phyloP scores from a whole-genome alignment of 345 rosid genomes.

The Eucalyptus cloeziana region DNA sequence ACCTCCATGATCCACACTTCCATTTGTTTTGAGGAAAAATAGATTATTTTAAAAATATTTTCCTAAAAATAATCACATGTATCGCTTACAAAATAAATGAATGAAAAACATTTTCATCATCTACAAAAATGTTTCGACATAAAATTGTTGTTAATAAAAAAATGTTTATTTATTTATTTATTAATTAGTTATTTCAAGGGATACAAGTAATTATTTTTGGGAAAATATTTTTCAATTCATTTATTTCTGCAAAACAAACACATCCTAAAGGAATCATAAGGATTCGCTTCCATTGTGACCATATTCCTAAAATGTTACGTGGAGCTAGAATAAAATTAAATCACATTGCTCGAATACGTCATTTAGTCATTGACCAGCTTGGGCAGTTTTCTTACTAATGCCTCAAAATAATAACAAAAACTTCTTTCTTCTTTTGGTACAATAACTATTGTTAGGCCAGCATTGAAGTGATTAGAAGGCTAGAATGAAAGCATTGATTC shows the following conservation, averaged over 20 bases:
- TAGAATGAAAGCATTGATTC: neutral
- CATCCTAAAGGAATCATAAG: neutral
- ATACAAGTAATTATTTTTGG: rapidly evolving
- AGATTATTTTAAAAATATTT: too few relatives aligned
- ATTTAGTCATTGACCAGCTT: neutral
- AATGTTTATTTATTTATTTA: too few relatives aligned
- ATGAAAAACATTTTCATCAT: too few relatives aligned
- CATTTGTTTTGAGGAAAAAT: too few relatives aligned
- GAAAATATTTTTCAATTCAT: neutral
- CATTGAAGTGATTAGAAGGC: neutral
- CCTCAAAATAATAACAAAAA: neutral
- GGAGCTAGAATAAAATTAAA: neutral
- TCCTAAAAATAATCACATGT: too few relatives aligned
- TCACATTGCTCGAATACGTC: neutral
- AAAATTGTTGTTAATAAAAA: too few relatives aligned
- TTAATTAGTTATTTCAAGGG: neutral
- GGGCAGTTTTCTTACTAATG: neutral
- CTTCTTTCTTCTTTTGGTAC: neutral
- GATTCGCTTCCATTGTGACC: neutral
- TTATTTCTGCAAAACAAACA: rapidly evolving
- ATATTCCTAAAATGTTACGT: neutral
- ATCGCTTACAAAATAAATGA: rapidly evolving
- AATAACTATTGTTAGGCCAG: neutral
- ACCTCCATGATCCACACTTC: neutral
- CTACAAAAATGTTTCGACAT: neutral